These are phyloP conservation scores for Salvia miltiorrhiza DNA, from an alignment of 257 asterid species.

Conservation along the genomic window DNA sequence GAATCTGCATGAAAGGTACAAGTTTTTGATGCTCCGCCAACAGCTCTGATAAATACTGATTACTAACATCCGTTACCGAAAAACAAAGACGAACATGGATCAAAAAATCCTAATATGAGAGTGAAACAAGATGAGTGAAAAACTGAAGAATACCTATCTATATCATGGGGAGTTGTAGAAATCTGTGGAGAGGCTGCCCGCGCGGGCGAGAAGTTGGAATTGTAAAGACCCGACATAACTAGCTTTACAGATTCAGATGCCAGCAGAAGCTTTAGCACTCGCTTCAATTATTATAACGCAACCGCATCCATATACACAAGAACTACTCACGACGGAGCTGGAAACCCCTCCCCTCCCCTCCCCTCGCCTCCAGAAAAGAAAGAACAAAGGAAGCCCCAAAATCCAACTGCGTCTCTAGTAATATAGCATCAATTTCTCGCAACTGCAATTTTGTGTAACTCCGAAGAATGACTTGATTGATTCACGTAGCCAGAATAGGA, in stretches of 20 bases:
- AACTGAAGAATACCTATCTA: conserved; percentile 49
- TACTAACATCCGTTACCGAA: conserved; percentile 29
- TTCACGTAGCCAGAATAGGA: too few species aligned
- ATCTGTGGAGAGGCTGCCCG: conserved; percentile 88
- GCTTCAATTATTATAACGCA: too few species aligned
- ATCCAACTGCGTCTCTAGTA: too few species aligned
- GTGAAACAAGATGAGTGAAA: neutral
- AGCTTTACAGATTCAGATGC: neutral
- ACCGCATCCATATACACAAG: too few species aligned
- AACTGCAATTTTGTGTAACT: too few species aligned
- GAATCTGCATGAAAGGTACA: conserved; percentile 93
- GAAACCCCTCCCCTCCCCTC: too few species aligned
- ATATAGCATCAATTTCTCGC: too few species aligned
- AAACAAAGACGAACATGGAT: neutral
- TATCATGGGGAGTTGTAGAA: conserved; percentile 62
- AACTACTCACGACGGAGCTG: too few species aligned
- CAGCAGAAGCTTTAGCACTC: neutral
- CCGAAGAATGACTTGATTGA: too few species aligned
- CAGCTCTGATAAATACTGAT: conserved; percentile 88
- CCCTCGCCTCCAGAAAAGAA: too few species aligned
- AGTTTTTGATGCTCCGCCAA: conserved; percentile 95
- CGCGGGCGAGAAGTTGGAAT: conserved; percentile 82
- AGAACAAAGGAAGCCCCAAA: too few species aligned
- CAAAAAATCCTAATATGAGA: neutral
- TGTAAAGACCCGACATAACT: conserved; percentile 77